A percentile compares a stretch with the other conserved stretches of the same genome.
These are phyloP conservation scores for Selaginella moellendorffii DNA, from an alignment of 75 land plant genomes.

Conservation along the genomic window DNA sequence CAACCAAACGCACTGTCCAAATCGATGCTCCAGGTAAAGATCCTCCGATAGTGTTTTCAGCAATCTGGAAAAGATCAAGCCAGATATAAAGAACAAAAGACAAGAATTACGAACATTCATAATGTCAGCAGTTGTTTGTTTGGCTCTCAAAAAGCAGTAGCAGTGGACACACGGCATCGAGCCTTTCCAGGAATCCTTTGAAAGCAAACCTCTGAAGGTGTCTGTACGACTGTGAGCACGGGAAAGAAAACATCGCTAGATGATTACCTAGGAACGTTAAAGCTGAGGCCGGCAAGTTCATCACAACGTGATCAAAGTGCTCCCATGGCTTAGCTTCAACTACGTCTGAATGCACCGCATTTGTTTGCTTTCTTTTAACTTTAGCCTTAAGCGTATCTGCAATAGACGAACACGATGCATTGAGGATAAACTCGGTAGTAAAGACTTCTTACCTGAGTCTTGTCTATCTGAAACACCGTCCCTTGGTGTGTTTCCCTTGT, in stretches of 20 bases:
- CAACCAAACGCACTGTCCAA: constrained; percentile 20
- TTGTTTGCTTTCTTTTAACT: neutral
- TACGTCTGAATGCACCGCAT: too few species aligned
- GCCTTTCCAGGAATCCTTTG: constrained; percentile 64
- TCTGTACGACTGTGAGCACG: constrained; percentile 12
- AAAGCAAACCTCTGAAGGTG: constrained; percentile 52
- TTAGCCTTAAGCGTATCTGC: neutral
- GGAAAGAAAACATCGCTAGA: neutral
- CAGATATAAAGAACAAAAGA: neutral
- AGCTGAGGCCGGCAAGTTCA: constrained; percentile 98
- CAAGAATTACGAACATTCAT: constrained; percentile 14
- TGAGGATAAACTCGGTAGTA: neutral
- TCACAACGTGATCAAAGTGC: constrained; percentile 85
- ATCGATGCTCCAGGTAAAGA: constrained; percentile 7
- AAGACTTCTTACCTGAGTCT: neutral
- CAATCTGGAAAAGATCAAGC: constrained; percentile 15
- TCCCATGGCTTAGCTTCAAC: constrained; percentile 50
- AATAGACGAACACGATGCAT: neutral
- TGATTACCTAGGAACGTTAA: constrained; percentile 67
- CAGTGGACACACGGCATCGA: constrained; percentile 75
- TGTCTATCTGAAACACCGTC: neutral
- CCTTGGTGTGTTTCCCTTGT: neutral
- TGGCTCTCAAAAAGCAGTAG: constrained; percentile 78
- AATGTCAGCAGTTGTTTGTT: constrained; percentile 31
- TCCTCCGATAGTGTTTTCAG: constrained; percentile 13